Conservation (phyloP, 2,329 filamentous ascomycete species). For the Cladobotryum mycophilum region DNA sequence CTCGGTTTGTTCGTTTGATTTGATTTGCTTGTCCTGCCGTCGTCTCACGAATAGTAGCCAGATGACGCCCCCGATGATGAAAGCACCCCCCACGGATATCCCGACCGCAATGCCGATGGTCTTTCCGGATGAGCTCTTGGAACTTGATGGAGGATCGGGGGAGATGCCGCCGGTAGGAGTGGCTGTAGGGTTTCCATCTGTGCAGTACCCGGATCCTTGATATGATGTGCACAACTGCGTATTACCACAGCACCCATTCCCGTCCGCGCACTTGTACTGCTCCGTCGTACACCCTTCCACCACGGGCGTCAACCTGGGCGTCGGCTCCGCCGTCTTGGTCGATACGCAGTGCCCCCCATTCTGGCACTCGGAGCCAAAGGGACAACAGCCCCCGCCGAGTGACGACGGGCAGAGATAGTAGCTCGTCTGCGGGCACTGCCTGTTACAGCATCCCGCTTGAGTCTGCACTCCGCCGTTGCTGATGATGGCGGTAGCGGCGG, state of each 20-base stretch:
- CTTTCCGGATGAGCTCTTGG: not conserved
- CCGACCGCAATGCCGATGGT: slow-evolving; percentile 48
- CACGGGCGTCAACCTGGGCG: slow-evolving; percentile 27
- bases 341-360: slow-evolving; percentile 30
- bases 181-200: slow-evolving; percentile 27
- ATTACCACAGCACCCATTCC: slow-evolving; percentile 44
- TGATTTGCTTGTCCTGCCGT: slow-evolving; percentile 15
- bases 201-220: slow-evolving; percentile 33
- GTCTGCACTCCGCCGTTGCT: not conserved
- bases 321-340: slow-evolving; percentile 19
- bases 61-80: slow-evolving; percentile 36
- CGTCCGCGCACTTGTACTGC: slow-evolving; percentile 39
- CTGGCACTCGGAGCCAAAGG: slow-evolving; percentile 38
- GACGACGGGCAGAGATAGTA: slow-evolving; percentile 38
- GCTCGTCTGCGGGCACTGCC: slow-evolving; percentile 34
- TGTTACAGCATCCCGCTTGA: slow-evolving; percentile 32
- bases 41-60: slow-evolving; percentile 43
- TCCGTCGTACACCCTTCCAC: slow-evolving; percentile 39
- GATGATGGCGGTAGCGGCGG: slow-evolving; percentile 14
- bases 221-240: slow-evolving; percentile 37
- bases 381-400: slow-evolving; percentile 46
- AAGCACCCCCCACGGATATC: slow-evolving; percentile 37
- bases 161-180: slow-evolving; percentile 11
- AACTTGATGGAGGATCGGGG: not conserved
- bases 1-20: not conserved